Conservation (phyloP, 306 rosid genomes). For the Prunus dulcis region DNA sequence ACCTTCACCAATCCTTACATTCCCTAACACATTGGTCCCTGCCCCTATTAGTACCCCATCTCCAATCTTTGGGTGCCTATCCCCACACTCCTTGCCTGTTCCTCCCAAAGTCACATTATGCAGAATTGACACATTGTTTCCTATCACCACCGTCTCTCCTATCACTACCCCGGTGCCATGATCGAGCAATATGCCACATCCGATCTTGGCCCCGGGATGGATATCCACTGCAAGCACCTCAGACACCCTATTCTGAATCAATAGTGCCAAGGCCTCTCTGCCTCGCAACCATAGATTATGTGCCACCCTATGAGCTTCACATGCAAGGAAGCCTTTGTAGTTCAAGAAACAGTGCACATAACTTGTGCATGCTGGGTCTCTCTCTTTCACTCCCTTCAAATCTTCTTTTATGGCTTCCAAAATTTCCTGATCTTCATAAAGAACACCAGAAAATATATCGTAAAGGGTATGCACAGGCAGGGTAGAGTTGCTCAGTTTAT, state of each 20-base stretch:
- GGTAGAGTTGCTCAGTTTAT: constrained; percentile 15
- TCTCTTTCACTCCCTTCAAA: constrained; percentile 19
- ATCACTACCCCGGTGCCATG: constrained; percentile 91
- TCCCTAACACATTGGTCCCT: constrained; percentile 16
- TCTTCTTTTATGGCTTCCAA: constrained; percentile 13
- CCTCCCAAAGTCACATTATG: constrained; percentile 93
- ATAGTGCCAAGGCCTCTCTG: constrained; percentile 48
- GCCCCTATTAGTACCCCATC: constrained; percentile 22
- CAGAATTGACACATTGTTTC: constrained; percentile 80
- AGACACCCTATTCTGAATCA: constrained; percentile 78
- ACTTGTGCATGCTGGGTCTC: constrained; percentile 29
- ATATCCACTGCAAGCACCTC: constrained; percentile 78
- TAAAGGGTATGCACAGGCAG: not conserved
- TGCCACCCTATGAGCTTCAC: constrained; percentile 32
- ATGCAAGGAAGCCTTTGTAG: constrained; percentile 30
- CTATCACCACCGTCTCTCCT: constrained; percentile 91
- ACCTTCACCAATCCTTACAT: constrained; percentile 1
- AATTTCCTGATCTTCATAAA: constrained; percentile 7
- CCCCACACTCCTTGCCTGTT: constrained; percentile 56
- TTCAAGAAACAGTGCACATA: constrained; percentile 20
- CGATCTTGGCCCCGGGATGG: constrained; percentile 82
- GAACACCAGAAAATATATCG: constrained; percentile 6
- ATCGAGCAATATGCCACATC: constrained; percentile 72
- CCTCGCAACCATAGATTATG: constrained; percentile 32
- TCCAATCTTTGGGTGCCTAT: constrained; percentile 24